Evolutionary conservation across 2,329 filamentous ascomycete genomes (phyloP), one percentile per base, ranked within the genome.

Genomic region (Monilinia fructigena): DNA sequence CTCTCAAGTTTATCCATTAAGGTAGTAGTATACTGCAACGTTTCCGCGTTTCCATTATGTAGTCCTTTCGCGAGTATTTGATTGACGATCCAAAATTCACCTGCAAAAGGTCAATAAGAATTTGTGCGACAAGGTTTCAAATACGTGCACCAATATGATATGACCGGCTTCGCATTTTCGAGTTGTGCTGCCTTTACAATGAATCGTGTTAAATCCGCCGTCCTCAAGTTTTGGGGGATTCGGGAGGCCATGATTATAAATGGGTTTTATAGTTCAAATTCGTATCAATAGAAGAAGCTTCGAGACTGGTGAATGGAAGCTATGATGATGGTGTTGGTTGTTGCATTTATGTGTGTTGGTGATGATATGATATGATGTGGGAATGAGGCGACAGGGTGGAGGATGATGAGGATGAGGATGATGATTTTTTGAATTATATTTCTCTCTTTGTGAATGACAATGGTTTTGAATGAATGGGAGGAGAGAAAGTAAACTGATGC

Each of bases 1-100:
- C 87, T 81, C 79, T 99, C 95, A 72, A 99, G 83, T 79, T 90
- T 93, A 79, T 98, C 93, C 88, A 99, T 95, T 72, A 98, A 81
- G 35, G 83, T 83, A 60, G 88, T 91, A 0, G 94, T 97, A 78
- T 92, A 99, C 70, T 84, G 79, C 74, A 91, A 87, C 73, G 90
- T 89, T 75, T 94, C 93, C 70, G 90, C 84, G 76, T 95, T 90
- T 72, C 83, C 80, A 68, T 85, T 89, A 79, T 98, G 94, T 52
- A 98, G 85, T 55, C 87, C 84, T 76, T 89, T 91, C 63, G 85
- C 83, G 18, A 99, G 86, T 72, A 99, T 96, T 76, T 96, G 91
- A 74, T 98, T 93, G 56, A 97, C 90, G 35, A 95, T 91, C 83
- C 92, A 95, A 78, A 95, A 97, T 75, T 96, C 89, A 77, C 91